phyloP scores from a whole-genome alignment of 1,139 yeast species.

The Suhomyces anneliseae region DNA sequence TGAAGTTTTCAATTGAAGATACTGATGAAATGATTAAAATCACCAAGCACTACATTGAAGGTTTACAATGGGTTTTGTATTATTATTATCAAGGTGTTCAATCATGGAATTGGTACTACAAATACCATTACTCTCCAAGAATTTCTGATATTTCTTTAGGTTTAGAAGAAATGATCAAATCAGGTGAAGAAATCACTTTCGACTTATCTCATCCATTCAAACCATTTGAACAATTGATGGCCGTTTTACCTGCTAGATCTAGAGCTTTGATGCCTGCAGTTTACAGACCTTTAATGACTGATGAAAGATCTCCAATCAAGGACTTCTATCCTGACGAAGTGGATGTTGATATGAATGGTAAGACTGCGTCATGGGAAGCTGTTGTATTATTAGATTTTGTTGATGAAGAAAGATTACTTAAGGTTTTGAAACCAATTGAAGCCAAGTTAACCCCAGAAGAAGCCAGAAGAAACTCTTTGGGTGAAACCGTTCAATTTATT shows the following conservation, averaged over 20 bases:
- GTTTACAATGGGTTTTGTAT: constrained; percentile 92
- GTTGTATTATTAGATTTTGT: constrained; percentile 94
- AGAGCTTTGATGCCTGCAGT: constrained; percentile 73
- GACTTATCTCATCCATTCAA: constrained; percentile 75
- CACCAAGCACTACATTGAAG: constrained; percentile 86
- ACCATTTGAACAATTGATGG: constrained; percentile 97
- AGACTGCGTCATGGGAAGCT: constrained; percentile 97
- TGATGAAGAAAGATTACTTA: constrained; percentile 72
- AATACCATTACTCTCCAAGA: constrained; percentile 89
- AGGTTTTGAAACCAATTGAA: constrained; percentile 67
- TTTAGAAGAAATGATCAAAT: constrained; percentile 49
- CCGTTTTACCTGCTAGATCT: constrained; percentile 94
- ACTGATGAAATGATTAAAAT: constrained; percentile 58
- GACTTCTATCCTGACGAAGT: constrained; percentile 92
- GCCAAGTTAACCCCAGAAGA: constrained; percentile 67
- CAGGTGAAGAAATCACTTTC: constrained; percentile 52
- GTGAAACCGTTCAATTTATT: constrained; percentile 63
- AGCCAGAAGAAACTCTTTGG: constrained; percentile 68
- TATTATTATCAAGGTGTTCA: constrained; percentile 89
- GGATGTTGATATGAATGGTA: constrained; percentile 88
- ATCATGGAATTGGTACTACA: constrained; percentile 94
- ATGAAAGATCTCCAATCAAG: constrained; percentile 79
- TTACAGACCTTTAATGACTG: constrained; percentile 85
- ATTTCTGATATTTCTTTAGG: constrained; percentile 82
- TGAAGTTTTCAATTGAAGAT: constrained; percentile 61